Conservation (phyloP, 1,284 basidiomycete genomes). For the Austroboletus novae-zelandiae region DNA sequence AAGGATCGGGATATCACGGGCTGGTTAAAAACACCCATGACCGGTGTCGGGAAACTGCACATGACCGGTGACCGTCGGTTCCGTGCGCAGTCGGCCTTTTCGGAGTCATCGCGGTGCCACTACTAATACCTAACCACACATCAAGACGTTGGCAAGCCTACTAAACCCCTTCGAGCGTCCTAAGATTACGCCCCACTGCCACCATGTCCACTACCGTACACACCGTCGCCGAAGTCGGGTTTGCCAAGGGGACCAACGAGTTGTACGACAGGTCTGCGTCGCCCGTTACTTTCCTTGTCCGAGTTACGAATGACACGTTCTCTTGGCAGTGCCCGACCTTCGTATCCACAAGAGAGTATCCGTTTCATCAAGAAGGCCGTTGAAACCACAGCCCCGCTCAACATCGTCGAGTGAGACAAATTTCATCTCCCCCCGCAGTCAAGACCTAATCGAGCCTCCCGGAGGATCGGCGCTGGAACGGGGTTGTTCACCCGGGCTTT, state of each 20-base stretch:
- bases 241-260: slow-evolving; percentile 69
- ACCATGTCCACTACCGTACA: slow-evolving; percentile 42
- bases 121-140: no score
- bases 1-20: no score
- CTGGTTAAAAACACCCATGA: no score
- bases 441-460: background rate
- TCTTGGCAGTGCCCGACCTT: slow-evolving; percentile 55
- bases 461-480: slow-evolving; percentile 69
- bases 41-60: no score
- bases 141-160: no score
- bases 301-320: background rate
- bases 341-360: slow-evolving; percentile 61
- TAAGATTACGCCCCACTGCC: background rate
- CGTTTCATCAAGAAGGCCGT: slow-evolving; percentile 51
- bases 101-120: background rate
- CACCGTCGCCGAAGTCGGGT: slow-evolving; percentile 59
- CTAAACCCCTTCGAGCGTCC: background rate
- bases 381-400: slow-evolving; percentile 40
- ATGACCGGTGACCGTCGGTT: no score
- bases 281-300: background rate
- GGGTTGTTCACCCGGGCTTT: slow-evolving; percentile 79
- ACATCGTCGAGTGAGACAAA: slow-evolving; percentile 62
- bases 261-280: slow-evolving; percentile 62
- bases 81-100: no score
- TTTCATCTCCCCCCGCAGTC: background rate